These are phyloP conservation scores for Orbilia brochopaga DNA, from an alignment of 2,329 filamentous ascomycete species.

Conservation along the genomic window DNA sequence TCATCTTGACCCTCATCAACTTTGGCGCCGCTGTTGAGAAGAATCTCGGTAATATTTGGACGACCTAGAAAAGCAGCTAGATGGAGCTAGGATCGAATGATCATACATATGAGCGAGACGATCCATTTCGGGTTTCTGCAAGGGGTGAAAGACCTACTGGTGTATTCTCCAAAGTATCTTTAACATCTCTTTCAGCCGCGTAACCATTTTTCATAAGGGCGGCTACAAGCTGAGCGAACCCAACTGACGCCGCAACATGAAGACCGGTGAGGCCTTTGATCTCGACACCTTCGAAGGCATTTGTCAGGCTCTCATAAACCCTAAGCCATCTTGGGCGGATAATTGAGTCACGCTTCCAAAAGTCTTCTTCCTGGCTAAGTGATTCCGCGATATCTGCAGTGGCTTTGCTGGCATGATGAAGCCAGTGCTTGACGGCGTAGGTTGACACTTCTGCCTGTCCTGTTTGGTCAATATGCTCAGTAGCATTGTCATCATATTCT, in stretches of 20 bases:
- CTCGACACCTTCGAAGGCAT: conserved; percentile 56
- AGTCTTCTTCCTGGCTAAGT: conserved; percentile 58
- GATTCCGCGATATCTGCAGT: conserved; percentile 60
- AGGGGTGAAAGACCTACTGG: conserved; percentile 56
- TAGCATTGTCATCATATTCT: conserved; percentile 36
- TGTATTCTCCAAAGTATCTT: conserved; percentile 56
- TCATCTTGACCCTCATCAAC: conserved; percentile 58
- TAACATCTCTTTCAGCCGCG: conserved; percentile 56
- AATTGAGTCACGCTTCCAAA: conserved; percentile 58
- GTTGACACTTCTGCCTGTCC: conserved; percentile 55
- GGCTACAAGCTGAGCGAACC: conserved; percentile 58
- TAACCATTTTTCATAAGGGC: conserved; percentile 59
- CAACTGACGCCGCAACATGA: conserved; percentile 58
- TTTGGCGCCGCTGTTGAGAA: conserved; percentile 56
- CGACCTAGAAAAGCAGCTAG: conserved; percentile 57
- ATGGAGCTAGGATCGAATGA: conserved; percentile 54
- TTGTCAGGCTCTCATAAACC: conserved; percentile 57
- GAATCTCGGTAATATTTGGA: conserved; percentile 58
- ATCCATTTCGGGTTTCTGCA: too few species aligned
- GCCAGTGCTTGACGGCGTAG: conserved; percentile 60
- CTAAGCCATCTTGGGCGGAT: conserved; percentile 59
- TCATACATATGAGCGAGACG: not conserved
- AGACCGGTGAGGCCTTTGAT: conserved; percentile 57
- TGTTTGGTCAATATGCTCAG: conserved; percentile 5
- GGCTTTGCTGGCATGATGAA: conserved; percentile 59